phyloP scores from a whole-genome alignment of 2,329 filamentous ascomycete genomes.

The Aspergillus pseudotamarii region DNA sequence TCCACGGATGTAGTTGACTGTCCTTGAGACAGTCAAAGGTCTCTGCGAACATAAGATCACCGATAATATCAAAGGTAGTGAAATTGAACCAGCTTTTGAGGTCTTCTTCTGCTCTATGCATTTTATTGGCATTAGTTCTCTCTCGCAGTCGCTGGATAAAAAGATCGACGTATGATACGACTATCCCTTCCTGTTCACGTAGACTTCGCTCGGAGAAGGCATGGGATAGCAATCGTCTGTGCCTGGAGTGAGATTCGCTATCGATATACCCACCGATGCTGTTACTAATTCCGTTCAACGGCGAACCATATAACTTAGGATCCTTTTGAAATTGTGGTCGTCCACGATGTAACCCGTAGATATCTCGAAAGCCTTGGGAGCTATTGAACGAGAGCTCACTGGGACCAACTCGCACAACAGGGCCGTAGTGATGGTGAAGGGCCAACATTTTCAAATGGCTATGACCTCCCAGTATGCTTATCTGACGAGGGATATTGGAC shows the following conservation, averaged over 20 bases:
- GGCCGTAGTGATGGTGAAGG: slow-evolving; percentile 39
- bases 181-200: slow-evolving; percentile 26
- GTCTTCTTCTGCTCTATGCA: slow-evolving; percentile 18
- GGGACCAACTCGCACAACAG: slow-evolving; percentile 40
- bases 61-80: slow-evolving; percentile 37
- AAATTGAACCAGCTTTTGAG: slow-evolving; percentile 34
- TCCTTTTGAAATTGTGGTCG: slow-evolving; percentile 23
- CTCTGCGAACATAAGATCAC: slow-evolving; percentile 33
- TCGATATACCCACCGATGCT: not conserved
- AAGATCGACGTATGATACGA: slow-evolving; percentile 23
- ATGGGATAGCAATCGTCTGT: slow-evolving; percentile 25
- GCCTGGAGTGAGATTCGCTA: slow-evolving; percentile 15
- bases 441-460: slow-evolving; percentile 24
- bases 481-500: slow-evolving; percentile 25
- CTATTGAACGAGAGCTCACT: slow-evolving; percentile 39
- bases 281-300: not conserved
- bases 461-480: slow-evolving; percentile 26
- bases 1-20: slow-evolving; percentile 39
- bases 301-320: slow-evolving; percentile 16
- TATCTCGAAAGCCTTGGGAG: slow-evolving; percentile 34
- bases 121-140: not conserved
- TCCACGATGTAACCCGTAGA: slow-evolving; percentile 31
- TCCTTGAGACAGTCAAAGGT: slow-evolving; percentile 38
- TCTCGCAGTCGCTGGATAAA: slow-evolving; percentile 21
- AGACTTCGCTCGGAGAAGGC: slow-evolving; percentile 30